These are phyloP conservation scores for Neurospora sp. DNA, from an alignment of 495 filamentous ascomycete species.

Conservation along the genomic window DNA sequence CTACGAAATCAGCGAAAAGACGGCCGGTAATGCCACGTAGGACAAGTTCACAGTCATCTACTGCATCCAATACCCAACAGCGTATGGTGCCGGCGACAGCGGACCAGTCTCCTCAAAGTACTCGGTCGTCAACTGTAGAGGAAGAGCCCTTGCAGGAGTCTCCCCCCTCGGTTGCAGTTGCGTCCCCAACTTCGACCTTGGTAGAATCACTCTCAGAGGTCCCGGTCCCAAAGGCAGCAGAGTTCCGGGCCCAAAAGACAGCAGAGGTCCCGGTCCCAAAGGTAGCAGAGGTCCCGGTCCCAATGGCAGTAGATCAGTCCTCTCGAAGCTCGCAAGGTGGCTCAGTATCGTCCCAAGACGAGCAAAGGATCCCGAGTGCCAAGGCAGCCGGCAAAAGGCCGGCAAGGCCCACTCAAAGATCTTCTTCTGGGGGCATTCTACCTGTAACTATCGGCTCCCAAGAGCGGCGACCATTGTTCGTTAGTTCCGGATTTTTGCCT, in stretches of 20 bases:
- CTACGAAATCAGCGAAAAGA: slow-evolving; percentile 24
- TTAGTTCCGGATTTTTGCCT: background rate
- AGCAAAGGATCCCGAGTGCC: slow-evolving; percentile 12
- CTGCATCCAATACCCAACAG: slow-evolving; percentile 15
- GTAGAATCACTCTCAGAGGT: background rate
- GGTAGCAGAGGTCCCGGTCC: background rate
- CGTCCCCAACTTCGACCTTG: background rate
- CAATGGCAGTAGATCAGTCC: background rate
- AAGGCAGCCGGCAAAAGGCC: slow-evolving; percentile 33
- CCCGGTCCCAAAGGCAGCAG: background rate
- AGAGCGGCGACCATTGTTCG: slow-evolving; percentile 1
- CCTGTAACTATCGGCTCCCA: slow-evolving; percentile 6
- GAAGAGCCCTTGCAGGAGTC: background rate
- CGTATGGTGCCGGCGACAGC: slow-evolving; percentile 5
- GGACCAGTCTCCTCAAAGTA: slow-evolving; percentile 5
- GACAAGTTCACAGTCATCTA: slow-evolving; percentile 33
- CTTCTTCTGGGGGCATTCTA: slow-evolving; percentile 6
- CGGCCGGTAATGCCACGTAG: slow-evolving; percentile 29
- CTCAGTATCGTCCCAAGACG: slow-evolving; percentile 4
- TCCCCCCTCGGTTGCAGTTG: background rate
- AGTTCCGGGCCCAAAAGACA: background rate
- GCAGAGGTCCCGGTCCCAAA: background rate
- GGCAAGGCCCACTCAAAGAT: slow-evolving; percentile 4
- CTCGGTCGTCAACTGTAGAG: background rate
- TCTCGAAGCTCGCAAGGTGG: slow-evolving; percentile 4